These are phyloP conservation scores for Hyaloscypha hepaticicola DNA, from an alignment of 495 filamentous ascomycete species.

Conservation along the genomic window DNA sequence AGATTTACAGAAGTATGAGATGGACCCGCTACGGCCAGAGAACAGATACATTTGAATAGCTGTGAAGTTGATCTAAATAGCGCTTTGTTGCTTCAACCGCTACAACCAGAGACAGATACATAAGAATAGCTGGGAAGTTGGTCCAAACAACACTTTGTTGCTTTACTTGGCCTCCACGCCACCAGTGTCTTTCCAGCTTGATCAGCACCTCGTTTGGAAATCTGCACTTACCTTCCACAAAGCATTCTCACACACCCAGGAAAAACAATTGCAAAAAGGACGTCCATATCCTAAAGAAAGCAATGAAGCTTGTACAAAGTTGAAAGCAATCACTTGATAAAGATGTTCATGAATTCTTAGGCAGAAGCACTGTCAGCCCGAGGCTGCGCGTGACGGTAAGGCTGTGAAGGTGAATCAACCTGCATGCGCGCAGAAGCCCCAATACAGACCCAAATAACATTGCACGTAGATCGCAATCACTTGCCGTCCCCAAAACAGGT, in stretches of 20 bases:
- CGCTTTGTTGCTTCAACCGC: too few relatives aligned
- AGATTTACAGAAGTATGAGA: too few relatives aligned
- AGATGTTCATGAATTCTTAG: not conserved
- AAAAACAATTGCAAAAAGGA: not conserved
- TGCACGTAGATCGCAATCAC: not conserved
- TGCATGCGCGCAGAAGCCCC: not conserved
- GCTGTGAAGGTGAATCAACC: slow-evolving; percentile 6
- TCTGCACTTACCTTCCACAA: not conserved
- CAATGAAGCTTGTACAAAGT: not conserved
- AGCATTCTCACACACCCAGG: not conserved
- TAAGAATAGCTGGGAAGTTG: too few relatives aligned
- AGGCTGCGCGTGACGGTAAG: not conserved
- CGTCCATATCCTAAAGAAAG: not conserved
- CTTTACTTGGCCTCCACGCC: not conserved
- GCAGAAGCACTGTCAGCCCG: not conserved
- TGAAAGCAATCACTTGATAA: not conserved
- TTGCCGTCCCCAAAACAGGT: not conserved
- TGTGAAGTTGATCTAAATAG: too few relatives aligned
- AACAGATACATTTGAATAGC: too few relatives aligned
- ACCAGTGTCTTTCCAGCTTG: not conserved
- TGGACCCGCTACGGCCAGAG: too few relatives aligned
- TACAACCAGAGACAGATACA: too few relatives aligned
- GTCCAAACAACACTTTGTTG: not conserved
- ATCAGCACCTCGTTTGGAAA: not conserved
- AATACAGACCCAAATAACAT: not conserved